Percentiles rank a stretch among this genome's conserved stretches.
Conservation (phyloP, 768 basidiomycete species). For the Amyloporia xantha region DNA sequence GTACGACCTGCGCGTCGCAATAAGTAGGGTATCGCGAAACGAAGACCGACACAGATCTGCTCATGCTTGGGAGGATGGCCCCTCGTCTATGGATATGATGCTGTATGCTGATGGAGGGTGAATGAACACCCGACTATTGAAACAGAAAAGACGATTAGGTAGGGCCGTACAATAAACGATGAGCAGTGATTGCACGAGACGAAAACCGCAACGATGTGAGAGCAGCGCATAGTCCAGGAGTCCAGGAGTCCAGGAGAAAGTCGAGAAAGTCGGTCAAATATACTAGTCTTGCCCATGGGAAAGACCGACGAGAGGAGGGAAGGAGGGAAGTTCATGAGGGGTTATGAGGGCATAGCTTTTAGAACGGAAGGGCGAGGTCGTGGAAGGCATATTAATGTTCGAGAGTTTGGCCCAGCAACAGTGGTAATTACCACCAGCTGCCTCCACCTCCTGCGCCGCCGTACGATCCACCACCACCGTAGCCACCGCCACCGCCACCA, state of each 20-base stretch:
- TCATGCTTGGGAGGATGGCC: conserved; percentile 34
- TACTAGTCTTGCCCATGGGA: neutral
- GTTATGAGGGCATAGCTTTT: neutral
- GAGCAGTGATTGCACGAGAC: conserved; percentile 49
- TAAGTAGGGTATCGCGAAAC: conserved; percentile 49
- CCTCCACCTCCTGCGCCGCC: conserved; percentile 22
- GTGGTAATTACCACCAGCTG: conserved; percentile 42
- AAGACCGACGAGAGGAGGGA: neutral
- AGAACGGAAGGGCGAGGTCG: conserved; percentile 3
- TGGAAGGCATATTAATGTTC: neutral
- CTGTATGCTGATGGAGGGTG: conserved; percentile 11
- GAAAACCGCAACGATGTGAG: conserved; percentile 43
- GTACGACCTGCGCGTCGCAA: conserved; percentile 45
- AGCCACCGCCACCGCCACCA: conserved; percentile 22
- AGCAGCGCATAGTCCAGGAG: conserved; percentile 49
- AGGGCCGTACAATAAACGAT: conserved; percentile 38
- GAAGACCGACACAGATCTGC: conserved; percentile 44
- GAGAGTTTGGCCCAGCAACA: neutral
- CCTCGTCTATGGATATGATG: conserved; percentile 35
- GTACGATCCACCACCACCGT: conserved; percentile 16
- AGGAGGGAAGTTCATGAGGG: no score
- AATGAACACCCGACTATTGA: conserved; percentile 17
- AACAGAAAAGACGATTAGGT: conserved; percentile 29
- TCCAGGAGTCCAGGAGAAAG: conserved; percentile 15
- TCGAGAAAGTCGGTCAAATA: conserved; percentile 5